These are phyloP conservation scores for Yamadazyma dushanensis DNA, from an alignment of 1,139 yeast species.

Conservation along the genomic window DNA sequence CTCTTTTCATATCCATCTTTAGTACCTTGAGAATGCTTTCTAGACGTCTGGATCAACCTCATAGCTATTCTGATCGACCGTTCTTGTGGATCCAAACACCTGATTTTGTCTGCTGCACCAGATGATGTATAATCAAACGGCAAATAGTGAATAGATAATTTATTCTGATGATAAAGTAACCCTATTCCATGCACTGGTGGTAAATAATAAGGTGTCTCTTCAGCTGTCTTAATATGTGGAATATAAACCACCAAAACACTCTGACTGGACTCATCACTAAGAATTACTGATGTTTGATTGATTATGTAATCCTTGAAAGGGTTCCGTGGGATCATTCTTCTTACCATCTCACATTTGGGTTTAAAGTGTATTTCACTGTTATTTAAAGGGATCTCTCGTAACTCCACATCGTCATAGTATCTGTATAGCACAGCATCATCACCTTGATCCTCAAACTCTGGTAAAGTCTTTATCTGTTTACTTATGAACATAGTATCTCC, in stretches of 20 bases:
- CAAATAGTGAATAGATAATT: conserved; percentile 78
- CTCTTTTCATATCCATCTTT: conserved; percentile 84
- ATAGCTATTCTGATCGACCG: conserved; percentile 80
- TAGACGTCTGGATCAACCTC: conserved; percentile 74
- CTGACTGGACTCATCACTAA: conserved; percentile 25
- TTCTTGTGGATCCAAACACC: conserved; percentile 44
- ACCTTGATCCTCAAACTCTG: conserved; percentile 29
- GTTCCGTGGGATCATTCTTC: conserved; percentile 85
- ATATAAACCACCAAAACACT: conserved; percentile 65
- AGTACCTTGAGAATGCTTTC: conserved; percentile 81
- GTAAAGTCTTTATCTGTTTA: conserved; percentile 33
- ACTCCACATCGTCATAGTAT: conserved; percentile 55
- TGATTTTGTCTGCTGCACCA: conserved; percentile 24
- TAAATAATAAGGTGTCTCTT: conserved; percentile 80
- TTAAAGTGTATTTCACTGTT: conserved; percentile 27
- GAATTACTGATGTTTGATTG: conserved; percentile 77
- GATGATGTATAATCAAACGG: conserved; percentile 49
- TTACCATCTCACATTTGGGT: conserved; percentile 56
- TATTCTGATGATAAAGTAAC: conserved; percentile 50
- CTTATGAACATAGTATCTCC: conserved; percentile 37
- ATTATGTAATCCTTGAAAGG: conserved; percentile 82
- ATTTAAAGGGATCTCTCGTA: conserved; percentile 47
- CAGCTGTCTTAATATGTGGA: conserved; percentile 65
- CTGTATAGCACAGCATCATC: conserved; percentile 40
- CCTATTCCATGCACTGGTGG: conserved; percentile 87